Percentiles rank a stretch among this genome's conserved stretches.
phyloP scores from a whole-genome alignment of 352 stramenopile species.

The Phytophthora fragariaefolia region DNA sequence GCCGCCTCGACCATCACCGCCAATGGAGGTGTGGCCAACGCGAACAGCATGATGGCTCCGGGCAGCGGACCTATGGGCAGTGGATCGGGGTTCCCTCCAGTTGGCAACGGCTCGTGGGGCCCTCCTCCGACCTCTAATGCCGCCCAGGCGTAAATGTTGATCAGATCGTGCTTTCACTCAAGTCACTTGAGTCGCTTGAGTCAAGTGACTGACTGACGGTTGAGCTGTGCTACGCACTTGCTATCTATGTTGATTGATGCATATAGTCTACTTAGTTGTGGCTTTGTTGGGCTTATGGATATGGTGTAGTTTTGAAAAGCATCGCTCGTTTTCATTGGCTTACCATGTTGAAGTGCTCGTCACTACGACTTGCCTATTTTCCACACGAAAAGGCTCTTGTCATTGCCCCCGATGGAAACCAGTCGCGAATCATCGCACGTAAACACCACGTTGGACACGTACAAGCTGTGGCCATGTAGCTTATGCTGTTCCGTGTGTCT shows the following conservation, averaged over 20 bases:
- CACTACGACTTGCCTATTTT: slow-evolving; percentile 32
- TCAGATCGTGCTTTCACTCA: too few species aligned
- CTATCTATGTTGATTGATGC: too few species aligned
- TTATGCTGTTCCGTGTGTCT: slow-evolving; percentile 62
- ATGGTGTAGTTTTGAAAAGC: too few species aligned
- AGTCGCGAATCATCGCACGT: slow-evolving; percentile 73
- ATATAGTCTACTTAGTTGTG: too few species aligned
- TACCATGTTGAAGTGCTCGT: background rate
- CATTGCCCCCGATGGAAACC: slow-evolving; percentile 72
- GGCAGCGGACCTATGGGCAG: slow-evolving; percentile 6
- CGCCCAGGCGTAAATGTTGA: slow-evolving; percentile 16
- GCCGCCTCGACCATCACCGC: slow-evolving; percentile 36
- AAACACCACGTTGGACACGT: slow-evolving; percentile 69
- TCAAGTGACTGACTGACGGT: background rate
- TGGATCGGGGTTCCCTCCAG: slow-evolving; percentile 17
- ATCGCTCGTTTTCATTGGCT: too few species aligned
- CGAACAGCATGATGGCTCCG: slow-evolving; percentile 20
- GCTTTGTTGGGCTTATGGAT: too few species aligned
- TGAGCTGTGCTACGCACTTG: too few species aligned
- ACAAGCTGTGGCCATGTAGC: slow-evolving; percentile 65
- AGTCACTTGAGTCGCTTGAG: too few species aligned
- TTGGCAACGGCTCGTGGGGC: slow-evolving; percentile 14
- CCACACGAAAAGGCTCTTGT: slow-evolving; percentile 84
- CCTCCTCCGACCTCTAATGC: slow-evolving; percentile 10
- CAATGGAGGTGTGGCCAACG: slow-evolving; percentile 29